Evolutionary conservation across 2,329 filamentous ascomycete genomes (phyloP).

Genomic region (Cladosporium phlei): DNA sequence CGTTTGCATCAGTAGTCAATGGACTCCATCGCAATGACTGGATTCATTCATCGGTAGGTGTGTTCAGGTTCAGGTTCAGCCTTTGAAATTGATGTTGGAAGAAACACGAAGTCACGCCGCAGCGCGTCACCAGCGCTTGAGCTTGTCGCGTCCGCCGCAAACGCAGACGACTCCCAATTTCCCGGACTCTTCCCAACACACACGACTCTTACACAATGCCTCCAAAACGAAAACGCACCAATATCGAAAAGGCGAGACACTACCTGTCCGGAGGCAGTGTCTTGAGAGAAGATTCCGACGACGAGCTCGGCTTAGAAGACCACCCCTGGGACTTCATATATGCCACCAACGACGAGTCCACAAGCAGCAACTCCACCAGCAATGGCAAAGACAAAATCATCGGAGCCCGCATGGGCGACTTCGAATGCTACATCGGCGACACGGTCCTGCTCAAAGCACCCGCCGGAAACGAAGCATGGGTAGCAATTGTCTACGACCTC

Average conservation of each 20-base stretch:
- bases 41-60: no score
- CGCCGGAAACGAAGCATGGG: slow-evolving; percentile 86
- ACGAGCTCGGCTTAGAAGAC: slow-evolving; percentile 62
- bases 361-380: background rate
- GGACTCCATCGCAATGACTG: no score
- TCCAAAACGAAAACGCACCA: slow-evolving; percentile 37
- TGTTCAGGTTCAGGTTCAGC: no score
- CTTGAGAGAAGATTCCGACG: slow-evolving; percentile 74
- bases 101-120: no score
- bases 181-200: no score
- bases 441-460: slow-evolving; percentile 75
- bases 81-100: no score
- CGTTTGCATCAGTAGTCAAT: no score
- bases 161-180: no score
- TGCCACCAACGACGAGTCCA: slow-evolving; percentile 34
- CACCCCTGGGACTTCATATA: slow-evolving; percentile 56
- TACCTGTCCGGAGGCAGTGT: slow-evolving; percentile 58
- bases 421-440: slow-evolving; percentile 78
- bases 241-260: slow-evolving; percentile 44
- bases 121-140: no score
- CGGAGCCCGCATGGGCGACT: slow-evolving; percentile 75
- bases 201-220: no score
- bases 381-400: slow-evolving; percentile 50
- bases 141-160: no score
- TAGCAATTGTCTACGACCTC: slow-evolving; percentile 83